Conservation (phyloP, 1,284 basidiomycete genomes). For the Tilletia walkeri region DNA sequence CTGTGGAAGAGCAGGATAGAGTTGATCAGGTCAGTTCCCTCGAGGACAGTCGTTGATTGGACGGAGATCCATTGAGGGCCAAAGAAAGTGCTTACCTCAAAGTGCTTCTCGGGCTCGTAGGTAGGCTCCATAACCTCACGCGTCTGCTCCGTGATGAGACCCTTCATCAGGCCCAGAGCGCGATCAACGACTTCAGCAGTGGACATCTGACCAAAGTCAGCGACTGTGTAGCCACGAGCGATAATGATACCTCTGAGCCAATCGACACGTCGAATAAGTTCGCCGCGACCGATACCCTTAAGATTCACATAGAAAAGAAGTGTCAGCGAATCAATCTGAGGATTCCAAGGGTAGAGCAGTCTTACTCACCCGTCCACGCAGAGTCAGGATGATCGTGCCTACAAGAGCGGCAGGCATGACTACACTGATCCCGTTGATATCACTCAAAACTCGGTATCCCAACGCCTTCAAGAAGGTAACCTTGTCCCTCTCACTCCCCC, state of each 20-base stretch:
- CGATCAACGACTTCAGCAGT: constrained; percentile 53
- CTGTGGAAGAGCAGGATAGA: constrained; percentile 10
- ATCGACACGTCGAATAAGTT: constrained; percentile 53
- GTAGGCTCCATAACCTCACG: constrained; percentile 56
- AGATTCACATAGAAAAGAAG: not conserved
- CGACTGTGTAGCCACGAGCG: constrained; percentile 54
- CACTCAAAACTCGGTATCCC: constrained; percentile 55
- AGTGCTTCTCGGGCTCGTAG: constrained; percentile 51
- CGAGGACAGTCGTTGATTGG: constrained; percentile 12
- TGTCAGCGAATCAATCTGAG: not conserved
- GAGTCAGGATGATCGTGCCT: constrained; percentile 55
- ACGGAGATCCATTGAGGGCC: too few species aligned
- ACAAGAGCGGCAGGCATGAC: constrained; percentile 57
- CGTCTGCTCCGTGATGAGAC: constrained; percentile 47
- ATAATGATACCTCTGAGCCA: constrained; percentile 51
- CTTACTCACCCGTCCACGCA: constrained; percentile 45
- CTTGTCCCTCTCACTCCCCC: constrained; percentile 41
- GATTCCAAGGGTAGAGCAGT: not conserved
- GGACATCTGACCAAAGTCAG: constrained; percentile 51
- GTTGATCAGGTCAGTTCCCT: constrained; percentile 28
- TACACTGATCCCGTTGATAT: constrained; percentile 56
- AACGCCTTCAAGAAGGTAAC: constrained; percentile 52
- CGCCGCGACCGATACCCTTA: constrained; percentile 51
- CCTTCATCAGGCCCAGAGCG: constrained; percentile 53
- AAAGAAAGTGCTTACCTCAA: constrained; percentile 53